Base-by-base conservation (phyloP, 78 protist genomes). In the Emiliania huxleyi region DNA sequence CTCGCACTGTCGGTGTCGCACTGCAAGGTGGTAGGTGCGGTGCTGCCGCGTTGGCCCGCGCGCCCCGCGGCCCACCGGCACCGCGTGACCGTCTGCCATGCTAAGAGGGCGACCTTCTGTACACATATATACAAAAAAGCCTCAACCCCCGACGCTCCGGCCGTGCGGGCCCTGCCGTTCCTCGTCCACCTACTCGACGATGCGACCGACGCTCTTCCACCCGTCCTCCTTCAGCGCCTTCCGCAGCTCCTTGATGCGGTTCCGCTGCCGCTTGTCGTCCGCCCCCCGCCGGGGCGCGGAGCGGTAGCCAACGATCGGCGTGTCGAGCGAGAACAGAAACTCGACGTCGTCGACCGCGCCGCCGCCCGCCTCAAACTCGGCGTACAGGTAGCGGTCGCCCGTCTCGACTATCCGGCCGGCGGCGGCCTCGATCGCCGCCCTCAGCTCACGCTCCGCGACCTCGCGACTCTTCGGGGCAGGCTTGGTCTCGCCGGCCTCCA, bases 311-410 rank as follows among this genome's bases (percentile, higher is more conserved):
- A 42, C 49, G 38, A 81, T 29, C 3, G 89, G 89, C 38, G 56
- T 15, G 37, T 43, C 55, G 56, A 29, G 55, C 40, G 56, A 44
- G 55, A 81, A 6, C 23, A 81, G 89, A 38, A 81, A 81, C 55
- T 81, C 89, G 56, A 81, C 89, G 38, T 81, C 89, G 37, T 81
- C 89, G 29, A 6, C 22, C 11, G 23, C n/a, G 48, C 89, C 89
- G 23, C 40, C 29, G 25, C 0, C 5, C 18, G 89, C 89, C 11
- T 0, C 5, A 25, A 44, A 21, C 22, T 81, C 89, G 19, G 55
- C 38, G 40, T 5, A 25, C 25, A 73, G 0, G 83, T 73, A 73
- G 29, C 83, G 38, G 22, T 25, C 49, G 44, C 21, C 55, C 56
- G 25, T 8, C 22, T 44, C 55, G 21, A 81, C 19, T 19, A 11